Percentiles rank a stretch among this genome's conserved stretches.
Conservation (phyloP, 2,329 filamentous ascomycete species). For the Aspergillus fructus region DNA sequence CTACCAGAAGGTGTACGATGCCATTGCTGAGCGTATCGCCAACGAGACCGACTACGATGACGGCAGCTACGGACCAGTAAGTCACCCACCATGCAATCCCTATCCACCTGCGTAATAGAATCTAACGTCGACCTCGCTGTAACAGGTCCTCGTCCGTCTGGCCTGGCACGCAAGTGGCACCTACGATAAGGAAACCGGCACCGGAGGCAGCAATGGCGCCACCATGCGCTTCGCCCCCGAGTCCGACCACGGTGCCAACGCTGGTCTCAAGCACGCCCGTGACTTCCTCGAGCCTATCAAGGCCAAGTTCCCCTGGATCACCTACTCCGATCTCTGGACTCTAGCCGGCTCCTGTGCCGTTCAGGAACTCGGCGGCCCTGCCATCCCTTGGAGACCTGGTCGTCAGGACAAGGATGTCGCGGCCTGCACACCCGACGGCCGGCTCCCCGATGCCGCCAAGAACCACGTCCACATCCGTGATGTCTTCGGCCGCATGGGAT, state of each 20-base stretch:
- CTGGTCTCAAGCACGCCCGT: constrained; percentile 79
- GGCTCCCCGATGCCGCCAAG: constrained; percentile 79
- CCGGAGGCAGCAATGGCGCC: constrained; percentile 91
- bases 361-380: constrained; percentile 92
- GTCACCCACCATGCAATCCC: constrained; percentile 15
- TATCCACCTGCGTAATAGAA: background rate
- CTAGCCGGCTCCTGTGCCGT: constrained; percentile 80
- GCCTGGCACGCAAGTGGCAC: constrained; percentile 95
- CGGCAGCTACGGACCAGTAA: constrained; percentile 84
- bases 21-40: constrained; percentile 74
- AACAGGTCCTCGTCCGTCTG: constrained; percentile 72
- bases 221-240: constrained; percentile 96
- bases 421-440: constrained; percentile 91
- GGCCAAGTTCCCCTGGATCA: constrained; percentile 89
- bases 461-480: constrained; percentile 77
- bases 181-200: constrained; percentile 82
- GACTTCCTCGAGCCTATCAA: constrained; percentile 94
- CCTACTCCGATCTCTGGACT: constrained; percentile 96
- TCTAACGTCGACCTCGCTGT: constrained; percentile 6
- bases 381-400: constrained; percentile 84
- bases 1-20: constrained; percentile 94
- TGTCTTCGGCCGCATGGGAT: constrained; percentile 97
- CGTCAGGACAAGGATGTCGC: constrained; percentile 75
- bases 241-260: constrained; percentile 87
- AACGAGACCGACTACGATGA: constrained; percentile 96